Percentiles rank a stretch among this genome's conserved stretches.
Evolutionary conservation across 805 yeast genomes (phyloP).

Genomic region (Lipomyces yamanashiensis): DNA sequence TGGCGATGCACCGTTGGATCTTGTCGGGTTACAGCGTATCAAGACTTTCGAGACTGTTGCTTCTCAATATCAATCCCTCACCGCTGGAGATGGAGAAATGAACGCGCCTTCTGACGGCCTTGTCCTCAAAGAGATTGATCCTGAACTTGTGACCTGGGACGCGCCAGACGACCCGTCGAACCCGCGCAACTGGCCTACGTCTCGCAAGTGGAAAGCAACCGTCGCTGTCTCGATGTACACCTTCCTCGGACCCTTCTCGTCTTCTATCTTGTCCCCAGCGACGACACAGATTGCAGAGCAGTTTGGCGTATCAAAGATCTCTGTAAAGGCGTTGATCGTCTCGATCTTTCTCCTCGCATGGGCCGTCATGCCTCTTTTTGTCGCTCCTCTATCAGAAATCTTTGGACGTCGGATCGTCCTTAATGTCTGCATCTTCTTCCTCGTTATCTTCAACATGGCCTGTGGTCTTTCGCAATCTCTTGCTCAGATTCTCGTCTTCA

Average conservation of each 20-base stretch:
- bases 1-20: slow-evolving; percentile 19
- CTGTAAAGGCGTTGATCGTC: slow-evolving; percentile 45
- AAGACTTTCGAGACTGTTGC: slow-evolving; percentile 18
- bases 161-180: slow-evolving; percentile 80
- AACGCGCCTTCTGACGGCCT: slow-evolving; percentile 20
- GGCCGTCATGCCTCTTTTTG: slow-evolving; percentile 86
- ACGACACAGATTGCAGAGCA: slow-evolving; percentile 53
- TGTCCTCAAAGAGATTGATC: slow-evolving; percentile 45
- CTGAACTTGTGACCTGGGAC: slow-evolving; percentile 71
- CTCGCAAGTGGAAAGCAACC: slow-evolving; percentile 52
- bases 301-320: slow-evolving; percentile 50
- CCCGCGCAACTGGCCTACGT: slow-evolving; percentile 70
- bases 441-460: slow-evolving; percentile 57
- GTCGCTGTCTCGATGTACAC: slow-evolving; percentile 59
- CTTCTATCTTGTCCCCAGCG: slow-evolving; percentile 68
- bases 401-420: slow-evolving; percentile 71
- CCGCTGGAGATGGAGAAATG: slow-evolving; percentile 18
- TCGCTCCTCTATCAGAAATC: slow-evolving; percentile 84
- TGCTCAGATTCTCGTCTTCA: slow-evolving; percentile 59
- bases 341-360: slow-evolving; percentile 80
- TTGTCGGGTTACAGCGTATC: slow-evolving; percentile 23
- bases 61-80: slow-evolving; percentile 10
- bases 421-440: slow-evolving; percentile 25
- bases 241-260: slow-evolving; percentile 63
- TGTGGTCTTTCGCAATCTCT: slow-evolving; percentile 64